Base-by-base conservation (phyloP, 2,329 filamentous ascomycete species). In the Thielaviopsis euricoi region DNA sequence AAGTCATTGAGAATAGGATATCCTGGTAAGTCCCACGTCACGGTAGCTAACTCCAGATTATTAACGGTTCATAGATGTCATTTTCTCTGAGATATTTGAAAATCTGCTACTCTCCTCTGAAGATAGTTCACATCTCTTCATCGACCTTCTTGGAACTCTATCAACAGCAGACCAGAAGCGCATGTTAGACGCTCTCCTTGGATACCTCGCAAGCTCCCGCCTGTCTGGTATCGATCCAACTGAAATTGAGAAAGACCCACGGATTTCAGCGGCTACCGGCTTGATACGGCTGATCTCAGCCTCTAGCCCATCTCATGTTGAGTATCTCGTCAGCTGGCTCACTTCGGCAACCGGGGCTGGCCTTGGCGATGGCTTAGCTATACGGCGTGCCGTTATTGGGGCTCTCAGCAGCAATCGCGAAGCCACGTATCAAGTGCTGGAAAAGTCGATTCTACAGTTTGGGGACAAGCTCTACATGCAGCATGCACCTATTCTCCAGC, bases 391-490 rank as follows among this genome's bases (percentile, higher is more conserved):
- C 19, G 76, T 82, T 10, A 62, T 89, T 48, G 78, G 79, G 25
- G 76, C 76, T 9, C 67, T 87, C 21, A 73, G 76, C 12, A 68
- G 76, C 46, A 73, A 76, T 52, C 77, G 71, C 60, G 74, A 75
- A 1, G 70, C 70, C 21, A 70, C 88, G 1, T 71, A 75, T 5
- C 71, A 67, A 0, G 71, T 87, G 40, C 67, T 91, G 58, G 81
- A 89, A 64, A 87, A 82, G 65, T 80, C 77, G 53, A 72, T 95
- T 53, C 74, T 74, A 46, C 80, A 85, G 53, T 95, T 97, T 68
- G 87, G 88, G 0, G 90, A 96, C 64, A 81, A 86, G 54, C 73
- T 97, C 12, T 95, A 89, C 65, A 89, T 97, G 64, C 86, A 82
- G 59, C 89, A 97, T 69, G 81, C 86, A 0, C 84, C 90, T 5